Evolutionary conservation across 2,329 filamentous ascomycete species (phyloP), one percentile per base, ranked within the genome.

Genomic region (Fusarium sacchari): DNA sequence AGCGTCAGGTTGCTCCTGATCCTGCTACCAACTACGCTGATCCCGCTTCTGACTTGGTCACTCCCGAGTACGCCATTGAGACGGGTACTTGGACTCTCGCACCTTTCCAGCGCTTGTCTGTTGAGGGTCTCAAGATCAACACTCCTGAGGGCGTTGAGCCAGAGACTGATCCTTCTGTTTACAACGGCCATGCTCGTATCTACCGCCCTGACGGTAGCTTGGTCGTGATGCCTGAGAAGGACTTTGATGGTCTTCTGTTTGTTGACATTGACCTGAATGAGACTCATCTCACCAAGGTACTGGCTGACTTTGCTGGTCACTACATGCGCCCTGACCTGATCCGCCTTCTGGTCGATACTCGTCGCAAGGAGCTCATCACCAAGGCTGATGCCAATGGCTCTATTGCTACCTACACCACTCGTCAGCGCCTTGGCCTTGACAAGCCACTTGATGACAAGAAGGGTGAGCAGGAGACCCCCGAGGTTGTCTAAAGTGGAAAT

Each of bases 251-350:
- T 9, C 83, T 89, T 17, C 62, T 89, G 13, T 85, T 83, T 62
- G 87, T 86, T 1, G 86, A 89, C 64, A 74, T 89, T 52, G 84
- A 89, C 42, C 76, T 90, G 57, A 78, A 82, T 11, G 76, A 78
- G 49, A 75, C 50, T 3, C 76, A 77, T 12, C 75, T 78, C 3
- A 78, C 76, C 3, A 78, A 78, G 65, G 72, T 74, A 2, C 66
- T 78, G 0, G 76, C 84, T 22, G 83, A 85, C 59, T 81, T 83
- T 39, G 78, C 74, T 1, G 78, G 79, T 1, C 80, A 81, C 65
- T 81, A 84, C 72, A 80, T 81, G 59, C 79, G 83, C 8, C 83
- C 83, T 20, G 84, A 85, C 57, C 67, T 84, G 64, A 78, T 85
- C 24, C 82, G 83, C 28, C 77, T 85, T 46, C 71, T 78, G 14